Base-by-base conservation (phyloP, 371 early-diverging fungal genomes). In the Rhizomucor pusillus region DNA sequence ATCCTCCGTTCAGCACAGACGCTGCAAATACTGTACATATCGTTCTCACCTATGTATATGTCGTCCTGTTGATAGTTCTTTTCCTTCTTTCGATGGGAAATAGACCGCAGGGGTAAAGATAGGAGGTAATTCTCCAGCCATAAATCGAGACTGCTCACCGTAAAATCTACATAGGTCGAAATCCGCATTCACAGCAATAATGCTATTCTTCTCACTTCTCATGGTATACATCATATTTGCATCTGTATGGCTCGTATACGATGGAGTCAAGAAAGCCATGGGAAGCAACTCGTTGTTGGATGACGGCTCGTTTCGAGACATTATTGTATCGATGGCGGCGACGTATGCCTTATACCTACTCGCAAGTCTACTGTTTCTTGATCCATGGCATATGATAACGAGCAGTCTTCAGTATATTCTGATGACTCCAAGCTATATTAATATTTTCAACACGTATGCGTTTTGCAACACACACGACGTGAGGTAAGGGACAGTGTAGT, bases 361-460 rank as follows among this genome's bases (percentile, higher is more conserved):
- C 16, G 57, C 87, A 1, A 82, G 86, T 18, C 41, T 93, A 34
- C 50, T 93, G 51, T 89, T 90, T 66, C 63, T 92, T 19, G 95
- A 97, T 66, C 94, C 95, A 13, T 93, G 92, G 93, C 98, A 98
- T 66, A 92, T 95, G 93, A 60, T 98, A 43, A 94, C 92, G 2
- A 88, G 86, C 35, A 85, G 93, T 48, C 4, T 90, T 20, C 94
- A 93, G 69, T 96, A 97, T 67, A 66, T 93, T 57, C 71, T 91
- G 56, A 69, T 96, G 65, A 65, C 93, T 60, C 95, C 96, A 10
- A 80, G 77, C 12, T 87, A 84, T 43, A 77, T 92, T 54, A 96
- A 95, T 70, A 88, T 96, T 44, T 66, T 96, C 52, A 94, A 85
- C 73, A 91, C 93, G 1, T 98, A 94, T 54, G 94, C 97, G 0